Conservation (phyloP, 2,329 filamentous ascomycete genomes). For the Biscogniauxia mediterranea region DNA sequence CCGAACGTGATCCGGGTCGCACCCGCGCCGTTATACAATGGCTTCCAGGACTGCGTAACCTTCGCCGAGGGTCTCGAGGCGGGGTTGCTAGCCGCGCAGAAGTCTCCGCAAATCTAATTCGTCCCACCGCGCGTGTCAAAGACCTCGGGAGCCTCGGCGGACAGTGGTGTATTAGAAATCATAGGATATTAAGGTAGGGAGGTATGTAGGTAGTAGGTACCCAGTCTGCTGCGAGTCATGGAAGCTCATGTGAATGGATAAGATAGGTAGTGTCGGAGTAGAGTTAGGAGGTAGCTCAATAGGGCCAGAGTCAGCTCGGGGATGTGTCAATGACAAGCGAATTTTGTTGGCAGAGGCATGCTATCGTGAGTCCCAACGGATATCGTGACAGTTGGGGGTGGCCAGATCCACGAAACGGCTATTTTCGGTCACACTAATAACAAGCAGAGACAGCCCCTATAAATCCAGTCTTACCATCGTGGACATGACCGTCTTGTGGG, state of each 20-base stretch:
- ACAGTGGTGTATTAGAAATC: not conserved
- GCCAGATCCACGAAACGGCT: no score
- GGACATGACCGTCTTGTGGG: no score
- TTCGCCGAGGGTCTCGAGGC: conserved; percentile 49
- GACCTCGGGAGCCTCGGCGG: not conserved
- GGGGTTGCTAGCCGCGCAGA: conserved; percentile 24
- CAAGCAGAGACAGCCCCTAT: no score
- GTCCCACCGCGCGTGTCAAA: not conserved
- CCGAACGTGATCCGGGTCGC: conserved; percentile 75
- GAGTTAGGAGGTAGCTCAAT: not conserved
- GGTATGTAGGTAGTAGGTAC: no score
- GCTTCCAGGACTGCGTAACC: conserved; percentile 60
- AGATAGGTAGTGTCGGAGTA: not conserved
- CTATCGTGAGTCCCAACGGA: not conserved
- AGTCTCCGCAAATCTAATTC: conserved; percentile 3
- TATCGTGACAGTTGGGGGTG: no score
- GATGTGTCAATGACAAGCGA: not conserved
- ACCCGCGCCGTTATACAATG: conserved; percentile 74
- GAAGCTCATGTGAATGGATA: not conserved
- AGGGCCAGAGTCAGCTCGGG: not conserved
- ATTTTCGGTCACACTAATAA: no score
- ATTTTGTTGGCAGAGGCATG: not conserved
- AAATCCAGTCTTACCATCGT: no score
- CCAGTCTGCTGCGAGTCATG: not conserved
- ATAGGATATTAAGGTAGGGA: not conserved